Percentiles rank a stretch among this genome's conserved stretches.
phyloP scores from a whole-genome alignment of 257 asterid genomes.

The Salvia miltiorrhiza region DNA sequence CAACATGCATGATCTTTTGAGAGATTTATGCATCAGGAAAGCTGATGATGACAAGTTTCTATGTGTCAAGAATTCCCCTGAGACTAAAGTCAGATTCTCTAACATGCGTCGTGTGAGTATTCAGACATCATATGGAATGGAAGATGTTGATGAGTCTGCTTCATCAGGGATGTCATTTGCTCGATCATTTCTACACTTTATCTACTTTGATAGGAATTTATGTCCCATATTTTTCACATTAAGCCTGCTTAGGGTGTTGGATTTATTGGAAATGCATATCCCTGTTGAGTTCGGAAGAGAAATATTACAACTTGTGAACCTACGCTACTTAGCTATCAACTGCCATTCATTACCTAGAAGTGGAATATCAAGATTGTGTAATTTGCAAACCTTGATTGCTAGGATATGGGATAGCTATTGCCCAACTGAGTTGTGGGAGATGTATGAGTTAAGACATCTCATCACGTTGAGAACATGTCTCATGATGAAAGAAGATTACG shows the following conservation, averaged over 20 bases:
- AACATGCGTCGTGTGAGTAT: background rate
- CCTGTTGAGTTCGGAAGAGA: background rate
- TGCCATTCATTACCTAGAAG: no score
- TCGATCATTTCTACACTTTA: background rate
- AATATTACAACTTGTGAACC: no score
- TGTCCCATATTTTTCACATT: no score
- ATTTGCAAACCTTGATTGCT: no score
- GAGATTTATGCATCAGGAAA: background rate
- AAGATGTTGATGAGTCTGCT: background rate
- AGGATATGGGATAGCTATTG: no score
- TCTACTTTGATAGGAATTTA: no score
- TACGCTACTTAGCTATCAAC: no score
- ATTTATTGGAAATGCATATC: background rate
- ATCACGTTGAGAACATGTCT: no score
- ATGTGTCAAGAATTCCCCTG: background rate
- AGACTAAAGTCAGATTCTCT: background rate
- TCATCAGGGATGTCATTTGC: background rate
- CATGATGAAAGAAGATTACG: no score
- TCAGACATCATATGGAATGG: background rate
- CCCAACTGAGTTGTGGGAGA: no score
- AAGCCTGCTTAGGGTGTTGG: constrained; percentile 8
- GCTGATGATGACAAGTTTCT: constrained; percentile 10
- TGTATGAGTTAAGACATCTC: no score
- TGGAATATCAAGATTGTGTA: no score
- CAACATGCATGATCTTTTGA: constrained; percentile 16